Percentiles rank a stretch among this genome's conserved stretches.
Conservation (phyloP, 192 early-diverging fungal species). For the Radiomyces spectabilis region DNA sequence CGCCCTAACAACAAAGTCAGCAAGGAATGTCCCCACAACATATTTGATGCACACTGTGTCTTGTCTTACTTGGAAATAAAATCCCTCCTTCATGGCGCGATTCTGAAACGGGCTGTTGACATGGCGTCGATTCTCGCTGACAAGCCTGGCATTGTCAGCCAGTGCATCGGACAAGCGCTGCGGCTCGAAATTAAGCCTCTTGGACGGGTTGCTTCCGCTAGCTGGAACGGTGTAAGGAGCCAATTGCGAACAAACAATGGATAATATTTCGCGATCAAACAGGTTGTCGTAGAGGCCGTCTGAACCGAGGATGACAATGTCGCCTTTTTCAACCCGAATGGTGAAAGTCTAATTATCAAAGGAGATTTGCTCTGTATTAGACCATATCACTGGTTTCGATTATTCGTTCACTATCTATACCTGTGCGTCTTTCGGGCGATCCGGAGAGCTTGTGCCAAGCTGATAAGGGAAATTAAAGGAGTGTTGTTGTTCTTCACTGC, state of each 20-base stretch:
- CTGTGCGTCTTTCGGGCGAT: conserved; percentile 79
- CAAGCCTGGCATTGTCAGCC: conserved; percentile 63
- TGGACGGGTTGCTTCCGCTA: conserved; percentile 14
- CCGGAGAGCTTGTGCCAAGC: conserved; percentile 78
- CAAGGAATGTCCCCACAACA: not conserved
- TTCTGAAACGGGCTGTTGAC: conserved; percentile 84
- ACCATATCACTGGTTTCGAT: not conserved
- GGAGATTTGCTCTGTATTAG: not conserved
- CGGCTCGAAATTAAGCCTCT: conserved; percentile 48
- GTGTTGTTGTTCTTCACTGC: conserved; percentile 96
- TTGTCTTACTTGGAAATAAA: conserved; percentile 30
- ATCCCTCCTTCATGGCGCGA: conserved; percentile 89
- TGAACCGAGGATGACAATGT: conserved; percentile 86
- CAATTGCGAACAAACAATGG: conserved; percentile 27
- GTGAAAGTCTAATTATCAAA: conserved; percentile 37
- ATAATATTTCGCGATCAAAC: conserved; percentile 96
- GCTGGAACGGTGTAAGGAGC: conserved; percentile 13
- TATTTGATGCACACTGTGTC: not conserved
- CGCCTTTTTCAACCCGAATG: conserved; percentile 83
- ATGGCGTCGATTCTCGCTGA: conserved; percentile 74
- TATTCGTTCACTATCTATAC: not conserved
- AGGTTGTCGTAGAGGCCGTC: conserved; percentile 98
- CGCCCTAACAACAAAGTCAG: conserved; percentile 57
- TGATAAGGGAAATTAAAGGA: conserved; percentile 99
- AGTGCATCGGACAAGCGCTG: conserved; percentile 73